phyloP scores from a whole-genome alignment of 495 filamentous ascomycete genomes.

The Hyphodiscus hymeniophilus region DNA sequence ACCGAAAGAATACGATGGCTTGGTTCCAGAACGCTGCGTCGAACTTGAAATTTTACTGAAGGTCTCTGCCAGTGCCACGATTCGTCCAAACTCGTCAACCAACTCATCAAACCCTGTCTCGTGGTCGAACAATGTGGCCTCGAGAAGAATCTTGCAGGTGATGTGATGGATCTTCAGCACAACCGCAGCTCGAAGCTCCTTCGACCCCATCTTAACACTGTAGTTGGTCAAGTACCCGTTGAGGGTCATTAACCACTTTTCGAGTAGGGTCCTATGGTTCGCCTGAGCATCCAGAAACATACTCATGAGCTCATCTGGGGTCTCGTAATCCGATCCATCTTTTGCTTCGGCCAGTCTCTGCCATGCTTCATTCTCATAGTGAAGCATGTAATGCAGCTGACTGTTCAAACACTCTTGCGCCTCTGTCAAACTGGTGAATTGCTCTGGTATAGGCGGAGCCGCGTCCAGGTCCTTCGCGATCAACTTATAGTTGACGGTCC shows the following conservation, averaged over 20 bases:
- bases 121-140: neutral
- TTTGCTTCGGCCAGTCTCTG: neutral
- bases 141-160: neutral
- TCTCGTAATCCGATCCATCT: neutral
- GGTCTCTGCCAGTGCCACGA: constrained; percentile 3
- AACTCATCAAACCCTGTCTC: constrained; percentile 7
- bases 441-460: no score
- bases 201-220: neutral
- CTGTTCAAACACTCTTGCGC: no score
- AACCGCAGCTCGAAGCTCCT: neutral
- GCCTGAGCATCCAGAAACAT: neutral
- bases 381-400: no score
- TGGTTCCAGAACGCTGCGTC: neutral
- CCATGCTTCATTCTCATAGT: neutral
- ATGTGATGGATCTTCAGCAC: constrained; percentile 2
- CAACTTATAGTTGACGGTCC: no score
- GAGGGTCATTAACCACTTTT: constrained; percentile 1
- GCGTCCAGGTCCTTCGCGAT: no score
- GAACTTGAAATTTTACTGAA: neutral
- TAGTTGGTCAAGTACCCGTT: neutral
- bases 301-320: neutral
- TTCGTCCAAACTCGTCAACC: constrained; percentile 1
- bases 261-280: neutral
- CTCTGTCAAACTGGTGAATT: no score
- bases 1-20: constrained; percentile 13